These are phyloP conservation scores for Phialemonium atrogriseum DNA, from an alignment of 2,329 filamentous ascomycete genomes.

Conservation along the genomic window DNA sequence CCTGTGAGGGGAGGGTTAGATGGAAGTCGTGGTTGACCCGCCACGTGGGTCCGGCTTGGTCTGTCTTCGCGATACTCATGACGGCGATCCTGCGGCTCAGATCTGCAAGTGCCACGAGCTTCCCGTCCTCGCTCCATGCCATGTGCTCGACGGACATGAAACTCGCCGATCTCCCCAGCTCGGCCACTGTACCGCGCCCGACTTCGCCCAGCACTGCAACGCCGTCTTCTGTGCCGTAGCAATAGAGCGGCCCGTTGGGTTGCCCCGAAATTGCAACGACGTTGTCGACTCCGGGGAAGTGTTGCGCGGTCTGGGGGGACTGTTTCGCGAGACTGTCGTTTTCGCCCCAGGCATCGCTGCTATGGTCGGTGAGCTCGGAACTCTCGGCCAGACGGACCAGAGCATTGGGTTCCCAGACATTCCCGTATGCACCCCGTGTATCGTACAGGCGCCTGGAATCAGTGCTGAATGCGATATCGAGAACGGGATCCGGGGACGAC, in stretches of 20 bases:
- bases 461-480: constrained; percentile 10
- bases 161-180: background rate
- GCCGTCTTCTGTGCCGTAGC: constrained; percentile 6
- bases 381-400: constrained; percentile 10
- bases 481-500: constrained; percentile 13
- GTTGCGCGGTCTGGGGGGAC: constrained; percentile 1
- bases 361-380: constrained; percentile 6
- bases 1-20: background rate
- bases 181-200: constrained; percentile 3
- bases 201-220: constrained; percentile 4
- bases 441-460: constrained; percentile 15
- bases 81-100: constrained; percentile 1
- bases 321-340: background rate
- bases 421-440: constrained; percentile 10
- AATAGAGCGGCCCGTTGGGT: constrained; percentile 4
- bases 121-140: constrained; percentile 6
- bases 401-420: constrained; percentile 16
- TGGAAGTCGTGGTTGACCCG: constrained; percentile 1
- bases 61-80: background rate
- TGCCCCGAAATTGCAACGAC: constrained; percentile 3
- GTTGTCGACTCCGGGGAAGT: constrained; percentile 1
- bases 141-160: constrained; percentile 5
- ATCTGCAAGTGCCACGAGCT: constrained; percentile 1
- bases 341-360: constrained; percentile 2
- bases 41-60: background rate